phyloP scores from a whole-genome alignment of 2,329 filamentous ascomycete species.

The Trichoderma arundinaceum region DNA sequence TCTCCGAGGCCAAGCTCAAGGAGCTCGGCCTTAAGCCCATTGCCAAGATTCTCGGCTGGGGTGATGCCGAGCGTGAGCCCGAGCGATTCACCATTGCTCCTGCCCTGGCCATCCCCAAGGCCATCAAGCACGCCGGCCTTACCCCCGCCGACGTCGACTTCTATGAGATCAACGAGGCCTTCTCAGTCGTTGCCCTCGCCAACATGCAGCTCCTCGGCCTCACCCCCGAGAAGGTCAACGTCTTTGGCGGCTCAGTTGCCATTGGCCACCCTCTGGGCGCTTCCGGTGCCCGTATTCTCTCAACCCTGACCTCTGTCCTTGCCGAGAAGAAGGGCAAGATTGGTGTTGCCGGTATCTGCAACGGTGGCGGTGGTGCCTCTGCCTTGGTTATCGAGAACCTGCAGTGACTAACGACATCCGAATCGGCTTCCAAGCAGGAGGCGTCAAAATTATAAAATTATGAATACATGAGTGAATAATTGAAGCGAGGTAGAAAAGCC shows the following conservation, averaged over 20 bases:
- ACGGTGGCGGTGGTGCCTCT: constrained; percentile 93
- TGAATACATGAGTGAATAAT: constrained; percentile 26
- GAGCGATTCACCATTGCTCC: constrained; percentile 96
- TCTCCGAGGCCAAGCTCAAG: constrained; percentile 93
- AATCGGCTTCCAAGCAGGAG: background rate
- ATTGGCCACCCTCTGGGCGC: constrained; percentile 94
- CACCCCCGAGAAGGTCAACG: constrained; percentile 84
- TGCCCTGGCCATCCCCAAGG: constrained; percentile 93
- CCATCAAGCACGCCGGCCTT: constrained; percentile 90
- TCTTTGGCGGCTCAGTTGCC: constrained; percentile 93
- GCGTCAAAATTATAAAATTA: constrained; percentile 32
- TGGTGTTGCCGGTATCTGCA: constrained; percentile 94
- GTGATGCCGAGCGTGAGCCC: constrained; percentile 87
- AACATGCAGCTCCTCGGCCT: constrained; percentile 92
- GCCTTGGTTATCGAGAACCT: constrained; percentile 86
- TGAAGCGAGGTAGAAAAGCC: constrained; percentile 8
- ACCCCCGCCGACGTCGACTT: constrained; percentile 79
- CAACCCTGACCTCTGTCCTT: constrained; percentile 86
- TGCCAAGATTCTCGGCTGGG: constrained; percentile 97
- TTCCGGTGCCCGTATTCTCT: constrained; percentile 90
- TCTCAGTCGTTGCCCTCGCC: constrained; percentile 93
- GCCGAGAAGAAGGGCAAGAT: constrained; percentile 92
- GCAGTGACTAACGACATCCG: constrained; percentile 50
- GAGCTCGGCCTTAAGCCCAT: constrained; percentile 89
- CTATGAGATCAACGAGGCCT: constrained; percentile 99